Evolutionary conservation across 1,284 basidiomycete species (phyloP).

Genomic region (Cutaneotrichosporon daszewskae): DNA sequence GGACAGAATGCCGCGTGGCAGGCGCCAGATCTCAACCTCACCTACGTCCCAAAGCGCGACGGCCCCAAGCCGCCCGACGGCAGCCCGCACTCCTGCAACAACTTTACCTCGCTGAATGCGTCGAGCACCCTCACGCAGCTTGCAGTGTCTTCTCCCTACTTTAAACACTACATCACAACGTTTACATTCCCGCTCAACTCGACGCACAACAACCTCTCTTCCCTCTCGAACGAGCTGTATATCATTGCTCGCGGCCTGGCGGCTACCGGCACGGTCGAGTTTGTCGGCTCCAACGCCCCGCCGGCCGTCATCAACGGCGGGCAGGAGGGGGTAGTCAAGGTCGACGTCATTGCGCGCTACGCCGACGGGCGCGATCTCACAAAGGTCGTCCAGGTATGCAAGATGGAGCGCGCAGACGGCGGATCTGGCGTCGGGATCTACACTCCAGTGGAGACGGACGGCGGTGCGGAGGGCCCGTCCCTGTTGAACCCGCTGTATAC

Average conservation of each 20-base stretch:
- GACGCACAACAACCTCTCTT: not conserved
- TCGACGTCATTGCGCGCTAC: slow-evolving; percentile 41
- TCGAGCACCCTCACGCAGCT: slow-evolving; percentile 20
- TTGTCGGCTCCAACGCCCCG: slow-evolving; percentile 37
- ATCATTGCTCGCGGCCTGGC: slow-evolving; percentile 40
- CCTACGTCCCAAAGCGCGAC: slow-evolving; percentile 32
- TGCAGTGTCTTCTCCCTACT: slow-evolving; percentile 10
- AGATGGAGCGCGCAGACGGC: slow-evolving; percentile 27
- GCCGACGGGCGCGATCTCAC: slow-evolving; percentile 22
- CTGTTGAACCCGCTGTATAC: slow-evolving; percentile 29
- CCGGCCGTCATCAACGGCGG: slow-evolving; percentile 28
- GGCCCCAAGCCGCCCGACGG: slow-evolving; percentile 37
- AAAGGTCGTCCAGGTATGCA: slow-evolving; percentile 33
- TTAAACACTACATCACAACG: slow-evolving; percentile 18
- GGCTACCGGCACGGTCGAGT: slow-evolving; percentile 38
- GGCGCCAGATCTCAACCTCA: slow-evolving; percentile 24
- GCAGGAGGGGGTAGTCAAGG: slow-evolving; percentile 27
- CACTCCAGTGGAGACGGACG: slow-evolving; percentile 35
- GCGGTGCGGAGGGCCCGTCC: slow-evolving; percentile 19
- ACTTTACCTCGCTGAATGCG: slow-evolving; percentile 27
- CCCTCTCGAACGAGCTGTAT: slow-evolving; percentile 18
- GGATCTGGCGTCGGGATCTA: slow-evolving; percentile 42
- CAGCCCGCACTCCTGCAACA: slow-evolving; percentile 31
- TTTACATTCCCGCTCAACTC: slow-evolving; percentile 27
- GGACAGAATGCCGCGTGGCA: not conserved